Evolutionary conservation across 441 rosid genomes (phyloP), one percentile per base, ranked within the genome.

Genomic region (Erysimum cheiri): DNA sequence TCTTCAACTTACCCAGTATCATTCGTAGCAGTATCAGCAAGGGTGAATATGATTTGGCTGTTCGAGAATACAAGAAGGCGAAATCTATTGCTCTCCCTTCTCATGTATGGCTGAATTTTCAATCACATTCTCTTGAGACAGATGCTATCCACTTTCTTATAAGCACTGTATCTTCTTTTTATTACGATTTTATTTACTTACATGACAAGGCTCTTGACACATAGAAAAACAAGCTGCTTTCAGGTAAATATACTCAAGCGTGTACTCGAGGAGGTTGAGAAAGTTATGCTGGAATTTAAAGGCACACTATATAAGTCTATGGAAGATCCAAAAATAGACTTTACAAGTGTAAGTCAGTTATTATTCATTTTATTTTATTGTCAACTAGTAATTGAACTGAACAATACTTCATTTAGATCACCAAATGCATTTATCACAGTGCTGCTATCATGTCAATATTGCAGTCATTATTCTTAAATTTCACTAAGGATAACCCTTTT

Each of bases 261-360:
- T 56, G 98, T 95, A 48, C 96, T 90, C 65, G 99, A 92, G 83
- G 99, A 95, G 89, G 98, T 92, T 83, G 99, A 95, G 73, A 92
- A 86, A 76, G 92, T 95, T 72, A 87, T 95, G 96, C 90, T 85
- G 64, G 98, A 95, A 84, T 92, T 95, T 83, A 95, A 90, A 84
- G 93, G 88, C 76, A 89, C 78, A 13, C 92, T 95, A 71, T 95
- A 86, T 88, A 95, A 87, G 79, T 90, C 94, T 17, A 88, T 95
- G 99, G 98, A 95, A 82, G 98, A 95, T 81, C 97, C 97, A 17
- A 88, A 87, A 56, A 89, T 95, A 80, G 99, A 95, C 78, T 79
- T 95, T 49, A 78, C 96, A 72, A 86, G 80, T 70, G 99, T 94
- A 82, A 80, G 98, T 77, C 72, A 69, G 47, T 77, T 8, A 17